phyloP scores from a whole-genome alignment of 2,329 filamentous ascomycete species.

The Metarhizium humberi region DNA sequence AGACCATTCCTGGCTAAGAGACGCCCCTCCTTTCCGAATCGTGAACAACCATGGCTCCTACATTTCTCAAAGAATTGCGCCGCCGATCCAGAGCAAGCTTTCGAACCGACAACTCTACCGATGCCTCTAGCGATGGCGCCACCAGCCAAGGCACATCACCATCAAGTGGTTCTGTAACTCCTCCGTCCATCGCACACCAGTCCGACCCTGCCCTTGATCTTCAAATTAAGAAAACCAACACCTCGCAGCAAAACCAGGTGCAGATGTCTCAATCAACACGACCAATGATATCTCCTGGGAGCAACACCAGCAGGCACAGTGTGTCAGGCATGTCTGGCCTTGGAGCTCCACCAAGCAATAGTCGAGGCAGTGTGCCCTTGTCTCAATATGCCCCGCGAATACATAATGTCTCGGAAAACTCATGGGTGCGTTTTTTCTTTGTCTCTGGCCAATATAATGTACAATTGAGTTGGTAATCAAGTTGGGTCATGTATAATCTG shows the following conservation, averaged over 20 bases:
- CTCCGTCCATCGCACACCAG: conserved; percentile 60
- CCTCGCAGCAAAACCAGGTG: conserved; percentile 7
- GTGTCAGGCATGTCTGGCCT: conserved; percentile 55
- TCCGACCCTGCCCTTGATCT: conserved; percentile 57
- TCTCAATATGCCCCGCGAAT: conserved; percentile 78
- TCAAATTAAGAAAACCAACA: conserved; percentile 40
- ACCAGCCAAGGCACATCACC: conserved; percentile 49
- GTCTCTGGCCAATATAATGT: background rate
- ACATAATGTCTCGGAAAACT: conserved; percentile 68
- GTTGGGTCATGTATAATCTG: too few relatives aligned
- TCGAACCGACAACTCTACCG: conserved; percentile 52
- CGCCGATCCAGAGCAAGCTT: conserved; percentile 70
- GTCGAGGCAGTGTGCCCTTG: conserved; percentile 48
- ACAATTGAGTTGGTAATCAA: too few relatives aligned
- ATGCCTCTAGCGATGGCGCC: conserved; percentile 51
- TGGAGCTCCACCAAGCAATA: conserved; percentile 43
- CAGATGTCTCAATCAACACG: conserved; percentile 18
- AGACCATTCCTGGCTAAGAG: background rate
- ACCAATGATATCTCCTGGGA: conserved; percentile 26
- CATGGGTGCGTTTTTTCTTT: conserved; percentile 57
- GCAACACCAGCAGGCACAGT: conserved; percentile 49
- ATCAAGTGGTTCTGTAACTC: conserved; percentile 62
- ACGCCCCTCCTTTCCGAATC: background rate
- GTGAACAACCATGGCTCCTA: conserved; percentile 39
- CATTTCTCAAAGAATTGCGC: conserved; percentile 69